Evolutionary conservation across 257 asterid genomes (phyloP).

Genomic region (Solanum ossicruentum): DNA sequence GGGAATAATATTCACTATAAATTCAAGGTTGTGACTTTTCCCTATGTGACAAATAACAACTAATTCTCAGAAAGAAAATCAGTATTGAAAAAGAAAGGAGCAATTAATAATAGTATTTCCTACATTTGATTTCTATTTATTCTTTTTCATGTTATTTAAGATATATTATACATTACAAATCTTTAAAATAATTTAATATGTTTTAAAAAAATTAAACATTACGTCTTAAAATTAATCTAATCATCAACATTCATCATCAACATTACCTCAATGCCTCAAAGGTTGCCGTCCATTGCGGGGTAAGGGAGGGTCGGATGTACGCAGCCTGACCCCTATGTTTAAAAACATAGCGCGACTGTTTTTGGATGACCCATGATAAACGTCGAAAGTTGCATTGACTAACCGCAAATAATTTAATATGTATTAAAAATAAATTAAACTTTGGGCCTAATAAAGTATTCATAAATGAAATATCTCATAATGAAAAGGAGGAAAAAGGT

Average conservation of each 20-base stretch:
- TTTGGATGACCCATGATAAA: too few species aligned
- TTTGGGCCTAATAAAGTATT: neutral
- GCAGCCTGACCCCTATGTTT: too few species aligned
- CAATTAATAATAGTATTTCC: neutral
- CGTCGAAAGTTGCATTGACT: too few species aligned
- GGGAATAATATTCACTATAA: neutral
- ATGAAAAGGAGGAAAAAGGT: neutral
- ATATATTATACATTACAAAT: neutral
- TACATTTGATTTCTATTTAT: neutral
- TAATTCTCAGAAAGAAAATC: neutral
- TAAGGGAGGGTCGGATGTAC: too few species aligned
- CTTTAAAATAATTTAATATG: neutral
- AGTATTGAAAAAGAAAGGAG: neutral
- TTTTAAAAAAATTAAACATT: too few species aligned
- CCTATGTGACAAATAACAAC: neutral
- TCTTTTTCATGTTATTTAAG: neutral
- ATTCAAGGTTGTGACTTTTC: neutral
- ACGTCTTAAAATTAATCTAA: too few species aligned
- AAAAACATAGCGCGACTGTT: too few species aligned
- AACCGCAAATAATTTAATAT: neutral
- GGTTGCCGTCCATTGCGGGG: too few species aligned
- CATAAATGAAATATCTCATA: neutral
- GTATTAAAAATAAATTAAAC: neutral
- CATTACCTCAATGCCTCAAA: too few species aligned
- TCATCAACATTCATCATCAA: too few species aligned